Base-by-base conservation (phyloP, 306 rosid species). In the Trifolium subterraneum region DNA sequence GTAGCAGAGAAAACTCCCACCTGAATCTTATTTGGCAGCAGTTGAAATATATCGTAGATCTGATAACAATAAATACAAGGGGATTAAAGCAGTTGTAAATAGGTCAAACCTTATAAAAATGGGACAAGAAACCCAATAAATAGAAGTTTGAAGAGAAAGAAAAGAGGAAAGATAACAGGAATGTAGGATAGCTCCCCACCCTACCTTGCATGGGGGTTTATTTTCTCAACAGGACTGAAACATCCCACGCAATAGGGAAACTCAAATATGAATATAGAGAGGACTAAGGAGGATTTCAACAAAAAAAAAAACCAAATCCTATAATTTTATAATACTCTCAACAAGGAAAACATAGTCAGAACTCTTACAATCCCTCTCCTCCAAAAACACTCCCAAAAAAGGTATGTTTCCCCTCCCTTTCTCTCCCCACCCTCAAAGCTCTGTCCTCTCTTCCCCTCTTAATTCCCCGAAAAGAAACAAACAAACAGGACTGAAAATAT, bases 31-130 rank as follows among this genome's bases (percentile, higher is more conserved):
- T 78, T 51, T 39, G 96, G 96, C 8, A 90, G 86, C 61, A 86
- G 87, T 85, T 90, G 96, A 78, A 90, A 90, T 64, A 88, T 90
- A 73, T 90, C 96, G n/a, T 90, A 90, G 78, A 90, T 90, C 96
- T 88, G 87, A 66, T 23, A 78, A 33, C 76, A 68, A 71, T 0
- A 71, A 51, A 77, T 25, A 25, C 27, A 50, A 22, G 8, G 33
- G 14, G 39, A 41, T 69, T 78, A 77, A 38, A 8, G 62, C 45
- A 39, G 7, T 48, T 64, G 68, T 9, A 22, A 27, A 70, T 29
- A 23, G 23, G 68, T 25, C 14, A 63, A 33, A 20, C 5, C 3
- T 55, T 22, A 10, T 66, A 13, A 1, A 14, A 36, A 36, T 35
- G 13, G 5, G 7, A 56, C 64, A 25, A 71, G 8, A 64, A 64